Evolutionary conservation across 2,329 filamentous ascomycete genomes (phyloP), one percentile per base, ranked within the genome.

Genomic region (Cytospora piceae): DNA sequence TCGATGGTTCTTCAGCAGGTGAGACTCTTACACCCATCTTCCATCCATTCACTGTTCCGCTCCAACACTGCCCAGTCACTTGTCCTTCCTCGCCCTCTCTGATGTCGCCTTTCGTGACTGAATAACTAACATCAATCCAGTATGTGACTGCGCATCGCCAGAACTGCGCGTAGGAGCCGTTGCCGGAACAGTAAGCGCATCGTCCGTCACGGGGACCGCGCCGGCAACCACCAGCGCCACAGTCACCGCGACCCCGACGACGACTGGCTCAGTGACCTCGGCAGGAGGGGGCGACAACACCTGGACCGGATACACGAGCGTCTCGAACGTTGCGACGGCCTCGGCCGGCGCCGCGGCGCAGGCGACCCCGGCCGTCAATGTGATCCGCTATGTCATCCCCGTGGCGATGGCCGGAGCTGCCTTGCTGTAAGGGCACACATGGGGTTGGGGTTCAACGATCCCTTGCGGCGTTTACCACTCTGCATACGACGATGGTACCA

Each of bases 1-100:
- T 77, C 55, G 73, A 76, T 52, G 73, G 73, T 12, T 71, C 72
- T 46, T 70, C 70, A 12, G 65, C 70, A 37, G 71, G 73, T 75
- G 34, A 64, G 73, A 66, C 4, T 17, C 27, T 34, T 12, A 24
- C 37, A 39, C 17, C 20, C 20, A 39, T 39, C 15, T 5, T 39
- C 4, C 15, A 39, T 39, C 37, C 32, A 34, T 12, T 34, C 7
- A 2, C 11, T 34, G 32, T 34, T 2, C 11, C 32, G 32, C 3
- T 46, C 7, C 42, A n/a, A 5, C 27, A 29, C 53, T 31, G 32
- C 3, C 27, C n/a, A 11, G 53, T 29, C 3, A n/a, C 22, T 22
- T 9, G 1, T 14, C 15, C 17, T 14, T 15, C 11, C 17, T 14
- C 20, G 6, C 15, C 11, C 22, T 7, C 22, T 55, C 22, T 4